Evolutionary conservation across 2,329 filamentous ascomycete genomes (phyloP).

Genomic region (Grosmannia clavigera): DNA sequence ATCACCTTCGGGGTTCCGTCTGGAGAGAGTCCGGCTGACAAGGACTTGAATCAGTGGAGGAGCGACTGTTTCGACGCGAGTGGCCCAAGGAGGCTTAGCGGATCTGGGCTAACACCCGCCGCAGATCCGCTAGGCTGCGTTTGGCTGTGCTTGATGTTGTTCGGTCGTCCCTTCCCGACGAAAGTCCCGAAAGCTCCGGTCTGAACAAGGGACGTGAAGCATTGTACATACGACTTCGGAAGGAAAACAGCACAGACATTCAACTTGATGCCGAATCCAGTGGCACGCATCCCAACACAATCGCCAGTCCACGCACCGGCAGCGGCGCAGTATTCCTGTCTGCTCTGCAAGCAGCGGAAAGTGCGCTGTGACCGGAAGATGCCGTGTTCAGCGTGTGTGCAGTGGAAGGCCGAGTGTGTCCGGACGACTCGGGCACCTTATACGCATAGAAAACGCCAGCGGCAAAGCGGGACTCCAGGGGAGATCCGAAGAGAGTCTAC

Average conservation of each 20-base stretch:
- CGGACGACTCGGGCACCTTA: constrained; percentile 22
- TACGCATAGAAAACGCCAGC: constrained; percentile 33
- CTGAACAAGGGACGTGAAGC: too few relatives aligned
- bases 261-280: background rate
- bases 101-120: background rate
- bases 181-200: background rate
- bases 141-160: background rate
- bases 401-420: constrained; percentile 22
- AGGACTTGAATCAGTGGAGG: background rate
- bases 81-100: background rate
- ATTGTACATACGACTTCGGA: background rate
- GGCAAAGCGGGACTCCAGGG: background rate
- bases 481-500: background rate
- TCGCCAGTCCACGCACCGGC: background rate
- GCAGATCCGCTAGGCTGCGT: background rate
- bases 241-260: background rate
- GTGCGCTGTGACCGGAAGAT: constrained; percentile 33
- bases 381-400: constrained; percentile 31
- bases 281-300: background rate
- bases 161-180: background rate
- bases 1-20: background rate
- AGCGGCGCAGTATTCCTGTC: constrained; percentile 27
- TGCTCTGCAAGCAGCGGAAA: constrained; percentile 39
- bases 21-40: constrained; percentile 2
- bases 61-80: background rate